Conservation (phyloP, 345 rosid species). For the Boechera retrofracta region DNA sequence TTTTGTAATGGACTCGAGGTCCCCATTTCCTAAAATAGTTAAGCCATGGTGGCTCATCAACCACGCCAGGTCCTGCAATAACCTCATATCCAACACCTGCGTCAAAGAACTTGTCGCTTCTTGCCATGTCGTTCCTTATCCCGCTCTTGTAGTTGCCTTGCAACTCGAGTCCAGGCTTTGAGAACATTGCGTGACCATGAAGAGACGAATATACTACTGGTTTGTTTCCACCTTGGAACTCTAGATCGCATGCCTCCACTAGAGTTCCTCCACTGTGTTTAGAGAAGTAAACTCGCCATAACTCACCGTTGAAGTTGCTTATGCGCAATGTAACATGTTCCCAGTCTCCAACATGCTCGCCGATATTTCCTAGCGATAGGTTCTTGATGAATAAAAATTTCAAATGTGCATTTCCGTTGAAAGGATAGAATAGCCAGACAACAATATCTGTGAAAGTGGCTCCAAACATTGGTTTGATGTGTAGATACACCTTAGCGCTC, state of each 20-base stretch:
- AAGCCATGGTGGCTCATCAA: too few relatives aligned
- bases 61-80: too few relatives aligned
- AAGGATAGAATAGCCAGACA: slow-evolving; percentile 78
- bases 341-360: slow-evolving; percentile 87
- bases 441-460: slow-evolving; percentile 72
- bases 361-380: slow-evolving; percentile 59
- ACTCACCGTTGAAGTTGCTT: slow-evolving; percentile 73
- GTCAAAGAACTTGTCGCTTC: slow-evolving; percentile 56
- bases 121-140: slow-evolving; percentile 73
- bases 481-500: slow-evolving; percentile 57
- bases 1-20: too few relatives aligned
- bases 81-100: slow-evolving; percentile 48
- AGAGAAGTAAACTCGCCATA: slow-evolving; percentile 57
- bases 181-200: slow-evolving; percentile 73
- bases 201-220: slow-evolving; percentile 63
- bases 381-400: slow-evolving; percentile 56
- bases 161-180: slow-evolving; percentile 67
- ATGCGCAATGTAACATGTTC: slow-evolving; percentile 77
- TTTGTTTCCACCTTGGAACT: slow-evolving; percentile 55
- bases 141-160: slow-evolving; percentile 62
- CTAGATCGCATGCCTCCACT: slow-evolving; percentile 60
- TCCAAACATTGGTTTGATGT: slow-evolving; percentile 75
- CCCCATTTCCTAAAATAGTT: too few relatives aligned
- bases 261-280: slow-evolving; percentile 70
- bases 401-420: slow-evolving; percentile 70